Base-by-base conservation (phyloP, 805 yeast genomes). In the Citeromyces matritensis region DNA sequence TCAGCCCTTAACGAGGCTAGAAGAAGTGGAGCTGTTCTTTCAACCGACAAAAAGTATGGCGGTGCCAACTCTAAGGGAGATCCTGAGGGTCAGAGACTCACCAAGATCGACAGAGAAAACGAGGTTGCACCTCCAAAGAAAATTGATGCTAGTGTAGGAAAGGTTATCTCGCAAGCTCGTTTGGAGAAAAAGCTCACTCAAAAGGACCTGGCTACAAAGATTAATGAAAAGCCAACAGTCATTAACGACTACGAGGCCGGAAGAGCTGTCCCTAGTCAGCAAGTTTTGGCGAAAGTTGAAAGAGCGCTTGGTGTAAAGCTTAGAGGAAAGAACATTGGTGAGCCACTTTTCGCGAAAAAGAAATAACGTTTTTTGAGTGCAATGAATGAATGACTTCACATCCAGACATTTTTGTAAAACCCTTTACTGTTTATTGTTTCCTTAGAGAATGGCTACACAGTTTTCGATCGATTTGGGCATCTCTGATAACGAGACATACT, bases 171-270 rank as follows among this genome's bases (percentile, higher is more conserved):
- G 32, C 65, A 74, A 52, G 95, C 80, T 24, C 76, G 98, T 63
- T 76, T 73, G 47, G 95, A 82, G 37, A 84, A 85, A 66, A 71
- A 73, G 48, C 53, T 86, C 51, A 78, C 96, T 7, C 98, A 91
- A 58, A 91, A 91, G 68, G 98, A 91, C 46, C 69, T 91, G 47
- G 98, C 98, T 45, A 84, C 95, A 35, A 81, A 79, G 55, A 70
- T 88, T 49, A 88, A 86, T 54, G 98, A 91, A 62, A 91, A 91
- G 65, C 95, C 96, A 38, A 84, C 77, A 43, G 80, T 91, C 38
- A 75, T 91, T 49, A 86, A 84, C 57, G 98, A 91, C 51, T 91
- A 91, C 57, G 98, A 91, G 63, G 82, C 94, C 35, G 96, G 95
- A 37, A 75, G 94, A 52, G 98, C 95, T 29, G 73, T 80, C 42